Percentiles rank a stretch among this genome's conserved stretches.
These are phyloP conservation scores for Orbilia ellipsospora DNA, from an alignment of 2,329 filamentous ascomycete species.

Conservation along the genomic window DNA sequence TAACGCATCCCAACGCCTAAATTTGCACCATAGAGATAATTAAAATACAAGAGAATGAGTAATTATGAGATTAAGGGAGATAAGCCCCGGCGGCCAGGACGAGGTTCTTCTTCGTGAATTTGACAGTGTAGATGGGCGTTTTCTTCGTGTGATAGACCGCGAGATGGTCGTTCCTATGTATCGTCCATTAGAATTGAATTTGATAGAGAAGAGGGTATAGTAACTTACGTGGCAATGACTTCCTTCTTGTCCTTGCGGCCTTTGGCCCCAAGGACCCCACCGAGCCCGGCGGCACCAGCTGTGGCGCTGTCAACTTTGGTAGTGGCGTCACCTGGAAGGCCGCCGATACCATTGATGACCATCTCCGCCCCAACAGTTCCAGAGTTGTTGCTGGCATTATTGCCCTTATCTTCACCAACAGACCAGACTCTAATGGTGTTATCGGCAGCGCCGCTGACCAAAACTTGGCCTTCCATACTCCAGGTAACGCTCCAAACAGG, in stretches of 20 bases:
- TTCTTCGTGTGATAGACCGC: slow-evolving; percentile 96
- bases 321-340: slow-evolving; percentile 62
- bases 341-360: slow-evolving; percentile 61
- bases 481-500: slow-evolving; percentile 94
- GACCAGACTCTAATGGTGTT: slow-evolving; percentile 96
- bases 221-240: slow-evolving; percentile 59
- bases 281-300: slow-evolving; percentile 66
- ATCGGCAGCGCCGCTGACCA: slow-evolving; percentile 90
- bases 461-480: slow-evolving; percentile 88
- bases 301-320: slow-evolving; percentile 65
- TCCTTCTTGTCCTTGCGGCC: slow-evolving; percentile 56
- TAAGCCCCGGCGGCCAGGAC: slow-evolving; percentile 72
- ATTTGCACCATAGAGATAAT: slow-evolving; percentile 63
- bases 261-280: slow-evolving; percentile 55
- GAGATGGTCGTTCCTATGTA: slow-evolving; percentile 81
- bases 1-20: slow-evolving; percentile 38
- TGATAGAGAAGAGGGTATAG: slow-evolving; percentile 59
- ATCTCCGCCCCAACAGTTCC: slow-evolving; percentile 61
- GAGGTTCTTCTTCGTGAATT: slow-evolving; percentile 94
- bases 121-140: slow-evolving; percentile 89
- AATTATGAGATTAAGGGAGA: slow-evolving; percentile 36
- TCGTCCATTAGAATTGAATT: slow-evolving; percentile 66
- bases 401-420: slow-evolving; percentile 74
- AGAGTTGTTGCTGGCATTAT: slow-evolving; percentile 70
- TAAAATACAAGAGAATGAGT: slow-evolving; percentile 63